Evolutionary conservation across 1,284 basidiomycete species (phyloP), one percentile per base, ranked within the genome.

Genomic region (Pseudozyma hubeiensis): DNA sequence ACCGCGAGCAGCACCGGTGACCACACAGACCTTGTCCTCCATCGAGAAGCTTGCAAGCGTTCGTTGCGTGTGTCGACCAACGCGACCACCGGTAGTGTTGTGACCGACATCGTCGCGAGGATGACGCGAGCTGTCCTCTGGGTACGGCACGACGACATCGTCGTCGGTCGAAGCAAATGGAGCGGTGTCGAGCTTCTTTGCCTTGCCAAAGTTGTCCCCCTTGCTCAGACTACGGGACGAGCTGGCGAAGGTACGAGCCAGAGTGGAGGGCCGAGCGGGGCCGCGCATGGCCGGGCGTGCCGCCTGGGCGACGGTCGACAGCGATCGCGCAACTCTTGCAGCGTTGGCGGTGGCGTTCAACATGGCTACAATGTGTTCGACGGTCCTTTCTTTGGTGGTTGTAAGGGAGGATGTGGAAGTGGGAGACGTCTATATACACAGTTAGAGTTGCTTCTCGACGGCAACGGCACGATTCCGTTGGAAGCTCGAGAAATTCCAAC

Each of bases 1-100:
- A 13, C 95, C 95, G 79, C 92, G 89, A 16, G 93, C 95, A 55
- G 91, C 96, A 55, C 95, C 95, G n/a, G 95, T 98, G 58, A 98
- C 90, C 75, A 96, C 87, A 86, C 92, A 94, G 50, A 95, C 93
- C 90, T 97, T 85, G 58, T 79, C 72, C 48, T 78, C 67, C 79
- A 80, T 79, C 31, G 74, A 77, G 34, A 80, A 72, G 53, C 68
- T 76, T 31, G 78, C 76, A n/a, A 80, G 75, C 11, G 77, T 80
- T 24, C 78, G 74, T 40, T 75, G 71, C 11, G 56, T 56, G 53
- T 78, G 78, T 14, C 56, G 70, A 5, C 77, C 75, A 8, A 80
- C 77, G 14, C 62, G 63, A 10, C 74, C 77, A 19, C 78, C 75
- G 5, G 75, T 80, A 37, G 77, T 77, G 64, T 66, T 62, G 64